Evolutionary conservation across 495 filamentous ascomycete genomes (phyloP).

Genomic region (Baudoinia panamericana): DNA sequence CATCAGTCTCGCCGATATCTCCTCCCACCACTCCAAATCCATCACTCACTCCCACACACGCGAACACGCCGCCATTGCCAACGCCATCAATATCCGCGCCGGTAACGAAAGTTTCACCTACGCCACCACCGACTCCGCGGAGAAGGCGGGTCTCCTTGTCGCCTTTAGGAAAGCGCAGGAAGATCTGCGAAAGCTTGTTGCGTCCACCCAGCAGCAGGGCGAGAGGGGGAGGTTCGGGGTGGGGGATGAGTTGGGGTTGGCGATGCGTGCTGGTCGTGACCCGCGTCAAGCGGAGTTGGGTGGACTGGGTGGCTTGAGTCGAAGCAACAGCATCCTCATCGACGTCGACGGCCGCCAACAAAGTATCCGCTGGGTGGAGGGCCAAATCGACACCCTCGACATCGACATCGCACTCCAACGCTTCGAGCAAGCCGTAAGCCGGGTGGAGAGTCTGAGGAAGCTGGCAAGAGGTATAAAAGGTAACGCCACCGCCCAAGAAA

Average conservation of each 20-base stretch:
- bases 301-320: constrained; percentile 47
- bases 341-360: constrained; percentile 95
- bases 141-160: constrained; percentile 67
- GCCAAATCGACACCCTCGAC: constrained; percentile 89
- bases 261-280: constrained; percentile 32
- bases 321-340: constrained; percentile 63
- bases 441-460: constrained; percentile 69
- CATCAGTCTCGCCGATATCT: constrained; percentile 81
- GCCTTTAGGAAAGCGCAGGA: constrained; percentile 87
- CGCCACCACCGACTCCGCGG: constrained; percentile 61
- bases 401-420: constrained; percentile 86
- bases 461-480: constrained; percentile 67
- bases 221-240: no score
- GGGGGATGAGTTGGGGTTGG: constrained; percentile 11
- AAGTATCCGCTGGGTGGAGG: constrained; percentile 88
- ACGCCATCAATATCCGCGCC: constrained; percentile 82
- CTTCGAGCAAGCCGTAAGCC: constrained; percentile 70
- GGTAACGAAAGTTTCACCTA: constrained; percentile 86
- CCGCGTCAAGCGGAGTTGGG: constrained; percentile 31
- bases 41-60: constrained; percentile 34
- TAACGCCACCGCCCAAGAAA: constrained; percentile 72
- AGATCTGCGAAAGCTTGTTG: constrained; percentile 67
- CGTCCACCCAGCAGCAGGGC: constrained; percentile 69
- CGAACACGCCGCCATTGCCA: constrained; percentile 43
- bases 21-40: constrained; percentile 35